Base-by-base conservation (phyloP, 192 early-diverging fungal species). In the Podila minutissima region DNA sequence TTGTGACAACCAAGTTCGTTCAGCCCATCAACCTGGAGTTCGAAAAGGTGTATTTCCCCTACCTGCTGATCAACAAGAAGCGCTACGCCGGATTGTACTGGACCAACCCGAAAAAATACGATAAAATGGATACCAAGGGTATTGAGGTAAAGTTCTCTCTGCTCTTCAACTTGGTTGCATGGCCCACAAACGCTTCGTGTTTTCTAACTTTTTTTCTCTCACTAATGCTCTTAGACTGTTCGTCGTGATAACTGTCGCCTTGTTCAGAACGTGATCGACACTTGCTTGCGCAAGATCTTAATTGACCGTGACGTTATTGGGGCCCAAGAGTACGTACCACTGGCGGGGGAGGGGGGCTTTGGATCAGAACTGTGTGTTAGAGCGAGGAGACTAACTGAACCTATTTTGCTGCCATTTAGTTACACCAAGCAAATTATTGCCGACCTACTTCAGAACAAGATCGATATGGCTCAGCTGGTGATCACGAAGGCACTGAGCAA, bases 1-100 rank as follows among this genome's bases (percentile, higher is more conserved):
- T 88, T 82, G 96, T 99, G 3, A 97, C 98, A 9, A 83, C 72
- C 26, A 87, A 93, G 69, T 99, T 99, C 73, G 82, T 95, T 26
- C 89, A 86, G 17, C 98, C 97, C 3, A 99, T 99, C 85, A 98
- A 98, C 74, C 86, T 99, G n/a, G 97, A 99, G 78, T 99, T 99
- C 72, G 97, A 99, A 78, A 99, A 99, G 76, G 96, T 98, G n/a
- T 98, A 99, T 64, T 98, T 93, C 69, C 97, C 97, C 24, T 99
- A 98, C 77, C 81, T 99, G 64, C 84, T 99, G 37, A 98, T 99
- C 72, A 98, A 93, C 90, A 99, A 99, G 85, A 99, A 99, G 87
- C 90, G 96, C 41, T 99, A 98, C 83, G 97, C 97, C 37, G 98
- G 97, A 20, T 79, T 99, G 20, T 99, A 98, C 83, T 98, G 98